Evolutionary conservation across 805 yeast species (phyloP), one percentile per base, ranked within the genome.

Genomic region (Sugiyamaella boreocaroliniensis): DNA sequence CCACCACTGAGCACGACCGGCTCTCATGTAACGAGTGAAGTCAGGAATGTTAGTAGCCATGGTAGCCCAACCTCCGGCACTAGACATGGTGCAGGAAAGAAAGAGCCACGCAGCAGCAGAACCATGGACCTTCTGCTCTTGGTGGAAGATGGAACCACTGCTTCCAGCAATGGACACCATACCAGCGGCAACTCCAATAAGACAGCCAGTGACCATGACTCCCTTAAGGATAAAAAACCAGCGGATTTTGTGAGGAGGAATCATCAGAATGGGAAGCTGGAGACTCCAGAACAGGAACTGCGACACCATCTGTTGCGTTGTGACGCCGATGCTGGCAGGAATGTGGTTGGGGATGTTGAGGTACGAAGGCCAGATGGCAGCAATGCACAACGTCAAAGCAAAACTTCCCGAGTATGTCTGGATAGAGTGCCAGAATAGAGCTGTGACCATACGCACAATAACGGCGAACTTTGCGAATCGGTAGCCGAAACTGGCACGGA

Each of bases 171-270:
- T 83, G 49, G 79, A 83, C 46, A 87, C 69, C 14, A 95, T 79
- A 96, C 96, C 89, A 29, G 86, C 76, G 58, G 89, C 73, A 63
- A 89, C 87, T 0, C 82, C 86, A 57, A 89, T 74, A 45, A 93
- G 95, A 0, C 93, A 95, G 52, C 83, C 71, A 4, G 96, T 93
- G 50, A 86, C 85, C 44, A 84, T 68, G 58, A 80, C 76, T 1
- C 95, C 87, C 68, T 89, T 89, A 50, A 82, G 77, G 0, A 95
- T 83, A 72, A 89, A 89, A 60, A 89, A 75, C 69, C 87, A 90
- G 64, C 92, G 80, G 52, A 89, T 80, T 50, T 78, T 76, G 62
- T 89, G 95, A 18, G 96, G 95, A 50, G 82, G 83, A 61, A 88
- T 76, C 76, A 85, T 83, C 58, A 89, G 76, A 59, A 85, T 83